These are phyloP conservation scores for Mycena rebaudengoi DNA, from an alignment of 768 basidiomycete species.

Conservation along the genomic window DNA sequence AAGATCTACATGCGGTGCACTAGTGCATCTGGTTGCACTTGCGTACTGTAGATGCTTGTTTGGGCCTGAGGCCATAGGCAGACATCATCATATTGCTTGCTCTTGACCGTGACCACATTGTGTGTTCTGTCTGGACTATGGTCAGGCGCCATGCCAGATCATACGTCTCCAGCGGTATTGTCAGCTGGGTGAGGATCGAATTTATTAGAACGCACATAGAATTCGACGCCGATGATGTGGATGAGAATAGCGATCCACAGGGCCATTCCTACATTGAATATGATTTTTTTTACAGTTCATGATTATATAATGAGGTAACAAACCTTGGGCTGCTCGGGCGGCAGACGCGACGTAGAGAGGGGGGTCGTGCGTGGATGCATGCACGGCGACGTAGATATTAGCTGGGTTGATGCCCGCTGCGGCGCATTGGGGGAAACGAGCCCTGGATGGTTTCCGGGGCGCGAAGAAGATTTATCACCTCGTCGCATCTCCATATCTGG, in stretches of 20 bases:
- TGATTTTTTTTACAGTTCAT: no score
- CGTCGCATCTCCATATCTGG: constrained; percentile 36
- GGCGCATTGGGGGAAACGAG: constrained; percentile 31
- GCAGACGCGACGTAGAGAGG: constrained; percentile 27
- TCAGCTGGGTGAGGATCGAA: not conserved
- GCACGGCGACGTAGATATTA: constrained; percentile 29
- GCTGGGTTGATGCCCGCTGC: constrained; percentile 15
- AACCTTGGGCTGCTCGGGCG: constrained; percentile 30
- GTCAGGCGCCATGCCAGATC: no score
- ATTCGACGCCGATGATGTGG: constrained; percentile 32
- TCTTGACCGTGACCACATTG: no score
- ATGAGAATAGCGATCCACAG: constrained; percentile 35
- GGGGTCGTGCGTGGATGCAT: constrained; percentile 25
- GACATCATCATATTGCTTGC: no score
- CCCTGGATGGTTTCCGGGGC: constrained; percentile 5
- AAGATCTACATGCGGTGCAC: no score
- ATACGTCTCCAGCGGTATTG: no score
- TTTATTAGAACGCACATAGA: constrained; percentile 30
- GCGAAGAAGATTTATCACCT: constrained; percentile 27
- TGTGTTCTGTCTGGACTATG: no score
- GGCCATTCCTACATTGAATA: no score
- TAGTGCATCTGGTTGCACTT: no score
- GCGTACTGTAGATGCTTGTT: no score
- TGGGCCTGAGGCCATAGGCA: no score
- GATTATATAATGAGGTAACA: no score